Percentiles rank a stretch among this genome's conserved stretches.
These are phyloP conservation scores for Rhinocladiella similis DNA, from an alignment of 2,329 filamentous ascomycete genomes.

Conservation along the genomic window DNA sequence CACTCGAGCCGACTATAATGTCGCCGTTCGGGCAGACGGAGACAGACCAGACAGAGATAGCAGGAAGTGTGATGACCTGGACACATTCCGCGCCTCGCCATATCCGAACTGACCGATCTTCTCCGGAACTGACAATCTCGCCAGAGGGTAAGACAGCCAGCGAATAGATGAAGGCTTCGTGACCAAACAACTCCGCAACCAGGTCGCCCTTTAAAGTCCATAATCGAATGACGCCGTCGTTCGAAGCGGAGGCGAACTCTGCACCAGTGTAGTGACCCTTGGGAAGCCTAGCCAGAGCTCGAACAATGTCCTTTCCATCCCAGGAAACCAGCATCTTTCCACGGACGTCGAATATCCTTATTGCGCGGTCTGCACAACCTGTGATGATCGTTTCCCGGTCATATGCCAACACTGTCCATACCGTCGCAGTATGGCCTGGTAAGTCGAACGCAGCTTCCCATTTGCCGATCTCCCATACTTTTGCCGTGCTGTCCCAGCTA, in stretches of 20 bases:
- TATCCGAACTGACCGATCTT: slow-evolving; percentile 88
- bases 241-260: slow-evolving; percentile 92
- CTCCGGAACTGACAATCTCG: slow-evolving; percentile 85
- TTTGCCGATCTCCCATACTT: slow-evolving; percentile 80
- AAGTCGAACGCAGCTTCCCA: slow-evolving; percentile 78
- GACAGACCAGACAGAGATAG: slow-evolving; percentile 93
- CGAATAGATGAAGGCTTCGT: slow-evolving; percentile 94
- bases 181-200: slow-evolving; percentile 76
- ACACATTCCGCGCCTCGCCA: slow-evolving; percentile 83
- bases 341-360: slow-evolving; percentile 73
- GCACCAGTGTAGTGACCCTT: slow-evolving; percentile 74
- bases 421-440: slow-evolving; percentile 73
- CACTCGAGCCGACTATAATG: slow-evolving; percentile 90
- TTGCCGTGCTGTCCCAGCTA: slow-evolving; percentile 87
- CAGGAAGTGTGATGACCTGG: slow-evolving; percentile 95
- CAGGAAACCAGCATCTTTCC: slow-evolving; percentile 66
- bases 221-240: slow-evolving; percentile 83
- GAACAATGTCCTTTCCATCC: slow-evolving; percentile 75
- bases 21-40: slow-evolving; percentile 82
- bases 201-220: slow-evolving; percentile 81
- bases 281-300: slow-evolving; percentile 83
- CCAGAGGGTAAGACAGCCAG: slow-evolving; percentile 75
- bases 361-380: slow-evolving; percentile 84
- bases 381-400: slow-evolving; percentile 80
- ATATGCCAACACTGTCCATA: slow-evolving; percentile 89